These are phyloP conservation scores for Wolfiporia cocos DNA, from an alignment of 1,284 basidiomycete species.

Conservation along the genomic window DNA sequence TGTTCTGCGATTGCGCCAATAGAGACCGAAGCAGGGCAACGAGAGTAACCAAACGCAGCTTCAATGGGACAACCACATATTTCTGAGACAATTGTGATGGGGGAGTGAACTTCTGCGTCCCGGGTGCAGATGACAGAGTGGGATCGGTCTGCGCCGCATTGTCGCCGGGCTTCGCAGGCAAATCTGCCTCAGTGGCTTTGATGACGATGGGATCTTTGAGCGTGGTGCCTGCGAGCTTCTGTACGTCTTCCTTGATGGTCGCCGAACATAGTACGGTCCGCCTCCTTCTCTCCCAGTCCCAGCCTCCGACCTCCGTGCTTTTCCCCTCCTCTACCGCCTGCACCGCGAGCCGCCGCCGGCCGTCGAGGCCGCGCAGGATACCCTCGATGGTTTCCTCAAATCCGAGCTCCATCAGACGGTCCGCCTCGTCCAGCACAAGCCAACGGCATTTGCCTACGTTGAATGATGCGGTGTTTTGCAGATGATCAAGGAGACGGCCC, in stretches of 20 bases:
- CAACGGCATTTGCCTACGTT: slow-evolving; percentile 92
- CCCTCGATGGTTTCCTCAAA: slow-evolving; percentile 67
- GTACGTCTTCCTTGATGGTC: slow-evolving; percentile 92
- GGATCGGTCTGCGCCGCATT: slow-evolving; percentile 5
- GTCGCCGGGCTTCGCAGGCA: slow-evolving; percentile 18
- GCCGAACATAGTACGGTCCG: slow-evolving; percentile 94
- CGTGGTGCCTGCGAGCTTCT: slow-evolving; percentile 84
- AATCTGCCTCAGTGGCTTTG: slow-evolving; percentile 53
- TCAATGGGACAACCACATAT: slow-evolving; percentile 89
- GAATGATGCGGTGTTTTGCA: slow-evolving; percentile 83
- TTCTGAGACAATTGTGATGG: slow-evolving; percentile 95
- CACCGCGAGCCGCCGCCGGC: slow-evolving; percentile 66
- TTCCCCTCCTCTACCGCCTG: slow-evolving; percentile 69
- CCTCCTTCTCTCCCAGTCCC: slow-evolving; percentile 77
- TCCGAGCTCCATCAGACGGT: slow-evolving; percentile 75
- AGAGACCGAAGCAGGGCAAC: slow-evolving; percentile 80
- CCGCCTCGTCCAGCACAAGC: slow-evolving; percentile 97
- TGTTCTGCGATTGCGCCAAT: slow-evolving; percentile 51
- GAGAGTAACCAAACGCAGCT: slow-evolving; percentile 88
- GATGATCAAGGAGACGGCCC: slow-evolving; percentile 68
- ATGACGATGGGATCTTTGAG: slow-evolving; percentile 70
- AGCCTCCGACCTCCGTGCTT: slow-evolving; percentile 70
- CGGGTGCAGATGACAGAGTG: slow-evolving; percentile 12
- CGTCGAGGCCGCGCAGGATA: slow-evolving; percentile 83
- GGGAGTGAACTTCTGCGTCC: slow-evolving; percentile 75